Base-by-base conservation (phyloP, 148 eudicot species). In the Chenopodium album region DNA sequence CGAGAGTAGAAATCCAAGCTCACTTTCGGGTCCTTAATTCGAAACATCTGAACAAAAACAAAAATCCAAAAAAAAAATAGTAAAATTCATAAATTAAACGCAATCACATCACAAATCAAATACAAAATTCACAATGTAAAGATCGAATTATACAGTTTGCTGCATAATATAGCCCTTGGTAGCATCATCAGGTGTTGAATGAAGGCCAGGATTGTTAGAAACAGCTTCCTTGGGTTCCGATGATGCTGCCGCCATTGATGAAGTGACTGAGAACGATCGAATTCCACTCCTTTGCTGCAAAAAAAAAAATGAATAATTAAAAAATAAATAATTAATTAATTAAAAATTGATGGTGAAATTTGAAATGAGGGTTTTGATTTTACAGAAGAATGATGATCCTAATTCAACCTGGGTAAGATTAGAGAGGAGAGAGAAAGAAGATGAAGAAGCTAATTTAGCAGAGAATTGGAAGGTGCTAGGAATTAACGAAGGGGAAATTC, bases 1-100 rank as follows among this genome's bases (percentile, higher is more conserved):
- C 94, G 89, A 78, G 99, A 91, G 81, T 95, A 95, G 87, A 93
- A 95, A 64, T 93, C 96, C 81, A 95, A 86, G 81, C 97, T 95
- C 81, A 87, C 90, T 91, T 93, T 93, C 0, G 99, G 99, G 75
- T 95, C 99, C 89, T 95, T 95, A 80, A 95, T 89, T 48, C 98
- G 92, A 87, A 86, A 90, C 98, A 93, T 95, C 99, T 95, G 92
- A 82, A 86, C 76, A 2, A 72, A 44, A 22, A 64, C 9, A 23
- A 37, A 37, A 37, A 34, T 4, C 37, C 37, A 37, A 37, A 41
- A 28, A 37, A 6, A 41, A 5, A 41, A 41, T 41, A 6, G 5
- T 41, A 41, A 41, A 41, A 41, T 6, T 41, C 16, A 41, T 47
- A 26, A 72, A 23, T 13, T n/a, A 71, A 16, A n/a, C 37, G 17